Evolutionary conservation across 2,329 filamentous ascomycete genomes (phyloP).

Genomic region (Xylaria sp.): DNA sequence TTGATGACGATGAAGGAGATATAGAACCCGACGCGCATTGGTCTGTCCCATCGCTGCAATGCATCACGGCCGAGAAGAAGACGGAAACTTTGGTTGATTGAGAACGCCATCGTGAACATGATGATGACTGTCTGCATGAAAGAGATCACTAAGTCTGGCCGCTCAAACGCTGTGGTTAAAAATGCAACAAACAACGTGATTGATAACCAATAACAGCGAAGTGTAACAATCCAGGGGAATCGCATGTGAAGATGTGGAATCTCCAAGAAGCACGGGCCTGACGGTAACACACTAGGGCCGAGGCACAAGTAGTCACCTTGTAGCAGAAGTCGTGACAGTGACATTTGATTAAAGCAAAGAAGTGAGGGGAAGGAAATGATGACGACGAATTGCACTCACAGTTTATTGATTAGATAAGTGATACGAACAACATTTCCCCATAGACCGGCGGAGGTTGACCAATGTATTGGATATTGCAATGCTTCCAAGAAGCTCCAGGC

Average conservation of each 20-base stretch:
- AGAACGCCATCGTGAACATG: not conserved
- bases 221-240: not conserved
- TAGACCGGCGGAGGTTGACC: too few relatives aligned
- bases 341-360: too few relatives aligned
- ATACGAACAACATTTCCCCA: not conserved
- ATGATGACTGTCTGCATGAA: not conserved
- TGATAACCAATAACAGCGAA: not conserved
- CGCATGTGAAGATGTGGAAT: slow-evolving; percentile 18
- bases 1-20: not conserved
- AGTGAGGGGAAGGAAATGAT: not conserved
- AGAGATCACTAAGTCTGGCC: not conserved
- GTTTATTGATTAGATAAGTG: not conserved
- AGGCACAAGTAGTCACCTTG: not conserved
- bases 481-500: not conserved
- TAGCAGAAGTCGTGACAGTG: not conserved
- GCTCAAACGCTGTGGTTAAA: not conserved
- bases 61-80: not conserved
- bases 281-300: slow-evolving; percentile 7
- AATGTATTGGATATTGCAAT: not conserved
- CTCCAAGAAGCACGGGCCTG: slow-evolving; percentile 9
- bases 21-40: not conserved
- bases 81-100: not conserved
- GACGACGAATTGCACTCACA: not conserved
- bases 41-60: not conserved
- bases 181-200: not conserved